Evolutionary conservation across 805 yeast genomes (phyloP).

Genomic region (Clavispora vitiphila): DNA sequence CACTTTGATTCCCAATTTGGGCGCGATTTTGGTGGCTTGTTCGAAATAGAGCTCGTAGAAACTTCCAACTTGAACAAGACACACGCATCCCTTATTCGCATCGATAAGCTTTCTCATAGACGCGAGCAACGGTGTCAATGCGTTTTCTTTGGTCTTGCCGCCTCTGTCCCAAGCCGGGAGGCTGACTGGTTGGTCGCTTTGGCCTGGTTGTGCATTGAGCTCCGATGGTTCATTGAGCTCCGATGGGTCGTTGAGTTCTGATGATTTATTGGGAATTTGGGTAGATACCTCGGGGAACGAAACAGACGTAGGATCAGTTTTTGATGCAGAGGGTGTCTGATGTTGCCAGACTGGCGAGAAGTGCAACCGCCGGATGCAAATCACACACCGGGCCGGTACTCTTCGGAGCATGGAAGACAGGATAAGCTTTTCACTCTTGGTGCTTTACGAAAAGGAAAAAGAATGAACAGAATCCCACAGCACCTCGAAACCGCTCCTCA

Average conservation of each 20-base stretch:
- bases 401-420: neutral
- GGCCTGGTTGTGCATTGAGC: too few species aligned
- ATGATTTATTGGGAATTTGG: neutral
- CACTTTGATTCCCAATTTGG: constrained; percentile 64
- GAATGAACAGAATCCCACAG: too few species aligned
- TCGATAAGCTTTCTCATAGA: constrained; percentile 28
- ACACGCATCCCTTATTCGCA: constrained; percentile 35
- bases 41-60: constrained; percentile 87
- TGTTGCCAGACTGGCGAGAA: neutral
- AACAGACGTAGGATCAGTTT: too few species aligned
- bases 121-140: constrained; percentile 33
- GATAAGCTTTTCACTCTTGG: too few species aligned
- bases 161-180: constrained; percentile 36
- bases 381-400: neutral
- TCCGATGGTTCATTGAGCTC: too few species aligned
- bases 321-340: neutral
- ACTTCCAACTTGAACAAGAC: constrained; percentile 73
- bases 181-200: too few species aligned
- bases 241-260: neutral
- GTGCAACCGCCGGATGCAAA: neutral
- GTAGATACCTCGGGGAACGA: neutral
- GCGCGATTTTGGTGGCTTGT: constrained; percentile 74
- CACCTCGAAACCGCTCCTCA: too few species aligned
- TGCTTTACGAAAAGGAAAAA: neutral
- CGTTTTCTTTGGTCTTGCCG: constrained; percentile 26